These are phyloP conservation scores for Tulasnella sp. DNA, from an alignment of 768 basidiomycete species.

Conservation along the genomic window DNA sequence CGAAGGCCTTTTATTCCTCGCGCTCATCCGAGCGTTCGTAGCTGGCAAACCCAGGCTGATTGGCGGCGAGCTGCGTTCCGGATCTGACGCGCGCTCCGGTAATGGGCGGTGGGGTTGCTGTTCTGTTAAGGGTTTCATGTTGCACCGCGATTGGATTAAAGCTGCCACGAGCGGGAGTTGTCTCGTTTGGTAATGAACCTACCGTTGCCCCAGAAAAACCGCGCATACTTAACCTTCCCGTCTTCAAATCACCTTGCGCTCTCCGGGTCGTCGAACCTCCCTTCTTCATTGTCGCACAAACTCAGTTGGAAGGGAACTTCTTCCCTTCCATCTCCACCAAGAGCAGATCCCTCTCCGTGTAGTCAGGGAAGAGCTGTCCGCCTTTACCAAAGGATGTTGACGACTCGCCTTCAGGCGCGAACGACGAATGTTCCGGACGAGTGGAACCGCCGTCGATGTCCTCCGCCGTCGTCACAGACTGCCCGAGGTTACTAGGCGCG, in stretches of 20 bases:
- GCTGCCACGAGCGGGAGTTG: slow-evolving; percentile 73
- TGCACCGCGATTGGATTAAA: slow-evolving; percentile 63
- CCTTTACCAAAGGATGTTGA: slow-evolving; percentile 45
- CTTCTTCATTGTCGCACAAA: slow-evolving; percentile 43
- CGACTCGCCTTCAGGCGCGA: slow-evolving; percentile 26
- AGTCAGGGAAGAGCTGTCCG: slow-evolving; percentile 57
- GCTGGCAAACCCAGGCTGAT: neutral
- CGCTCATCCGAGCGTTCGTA: neutral
- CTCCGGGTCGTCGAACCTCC: slow-evolving; percentile 38
- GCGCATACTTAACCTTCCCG: slow-evolving; percentile 58
- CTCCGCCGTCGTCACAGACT: slow-evolving; percentile 30
- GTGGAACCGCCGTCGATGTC: slow-evolving; percentile 39
- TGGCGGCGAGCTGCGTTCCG: neutral
- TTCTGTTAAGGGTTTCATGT: slow-evolving; percentile 31
- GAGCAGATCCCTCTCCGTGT: slow-evolving; percentile 60
- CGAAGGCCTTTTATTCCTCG: slow-evolving; percentile 36
- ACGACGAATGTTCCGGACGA: slow-evolving; percentile 19
- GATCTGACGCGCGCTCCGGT: neutral
- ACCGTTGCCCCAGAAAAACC: slow-evolving; percentile 41
- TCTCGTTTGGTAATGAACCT: slow-evolving; percentile 79
- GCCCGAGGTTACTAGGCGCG: slow-evolving; percentile 38
- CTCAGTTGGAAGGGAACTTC: slow-evolving; percentile 71
- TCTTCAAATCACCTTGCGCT: slow-evolving; percentile 46
- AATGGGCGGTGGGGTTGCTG: neutral
- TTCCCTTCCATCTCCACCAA: slow-evolving; percentile 60